Evolutionary conservation across 2,329 filamentous ascomycete species (phyloP), one percentile per base, ranked within the genome.

Genomic region (Clarireedia hainanense): DNA sequence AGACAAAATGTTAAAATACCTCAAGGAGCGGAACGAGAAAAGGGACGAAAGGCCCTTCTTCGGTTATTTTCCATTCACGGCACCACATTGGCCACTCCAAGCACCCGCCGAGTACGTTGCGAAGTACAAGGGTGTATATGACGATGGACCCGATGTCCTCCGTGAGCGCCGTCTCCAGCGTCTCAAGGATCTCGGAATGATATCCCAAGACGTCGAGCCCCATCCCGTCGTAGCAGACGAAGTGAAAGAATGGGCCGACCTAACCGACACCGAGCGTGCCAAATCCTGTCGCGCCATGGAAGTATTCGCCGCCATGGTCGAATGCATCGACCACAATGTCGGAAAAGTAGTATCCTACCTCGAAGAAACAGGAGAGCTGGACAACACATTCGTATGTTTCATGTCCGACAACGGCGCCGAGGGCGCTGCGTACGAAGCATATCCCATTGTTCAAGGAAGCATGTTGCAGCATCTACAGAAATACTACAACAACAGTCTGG

Each of bases 321-420:
- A 62, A 24, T 37, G 48, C 12, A 85, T 86, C 80, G 83, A 86
- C 61, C 66, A 67, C 56, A 81, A 83, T 57, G 75, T 86, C 17
- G 81, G 81, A 39, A 79, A 78, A 55, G 76, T 85, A 2, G 69
- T 83, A 23, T 71, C 79, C 37, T 85, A 62, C 42, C 52, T 62
- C 2, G 71, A 78, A 56, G 65, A 74, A 45, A 78, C 75, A 2
- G 79, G 75, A 55, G 81, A 85, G 64, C 72, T 81, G 0, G 81
- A 85, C 59, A 83, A 85, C 65, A 86, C 82, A 2, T 80, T 85
- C 58, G 73, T 86, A 50, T 75, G 78, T 63, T 85, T 85, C 73
- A 78, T 84, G 71, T 80, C 75, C 1, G 81, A 85, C 68, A 85
- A 85, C 58, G 81, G 81, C 2, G 80, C 80, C 10, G 81, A 84